Conservation (phyloP, 805 yeast species). For the Candida corydali region DNA sequence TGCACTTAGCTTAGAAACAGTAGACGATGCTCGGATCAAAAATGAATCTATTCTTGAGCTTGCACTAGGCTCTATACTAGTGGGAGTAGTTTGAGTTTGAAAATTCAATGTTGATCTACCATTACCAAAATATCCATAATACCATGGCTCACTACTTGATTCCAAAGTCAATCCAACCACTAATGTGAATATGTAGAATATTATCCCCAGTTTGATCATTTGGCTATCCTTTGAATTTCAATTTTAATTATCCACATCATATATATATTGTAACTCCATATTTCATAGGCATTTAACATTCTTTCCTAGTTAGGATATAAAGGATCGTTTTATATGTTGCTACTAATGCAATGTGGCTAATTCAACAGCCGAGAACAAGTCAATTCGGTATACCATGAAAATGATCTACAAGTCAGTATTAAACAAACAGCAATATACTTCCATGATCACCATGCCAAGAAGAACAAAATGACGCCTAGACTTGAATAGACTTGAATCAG, state of each 20-base stretch:
- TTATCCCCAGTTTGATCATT: not conserved
- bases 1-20: not conserved
- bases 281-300: no score
- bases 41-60: not conserved
- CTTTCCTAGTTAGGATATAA: not conserved
- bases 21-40: not conserved
- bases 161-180: not conserved
- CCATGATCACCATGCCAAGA: no score
- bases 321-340: not conserved
- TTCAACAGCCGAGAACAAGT: no score
- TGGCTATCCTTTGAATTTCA: not conserved
- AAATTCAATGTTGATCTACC: slow-evolving; percentile 5
- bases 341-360: not conserved
- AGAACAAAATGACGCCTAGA: no score
- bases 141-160: not conserved
- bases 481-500: no score
- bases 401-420: no score
- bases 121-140: not conserved
- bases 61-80: not conserved
- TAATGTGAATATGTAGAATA: not conserved
- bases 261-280: no score
- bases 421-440: no score
- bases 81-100: not conserved
- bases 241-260: no score
- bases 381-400: no score